Evolutionary conservation across 352 stramenopile genomes (phyloP), one percentile per base, ranked within the genome.

Genomic region (Globisporangium apiculatum): DNA sequence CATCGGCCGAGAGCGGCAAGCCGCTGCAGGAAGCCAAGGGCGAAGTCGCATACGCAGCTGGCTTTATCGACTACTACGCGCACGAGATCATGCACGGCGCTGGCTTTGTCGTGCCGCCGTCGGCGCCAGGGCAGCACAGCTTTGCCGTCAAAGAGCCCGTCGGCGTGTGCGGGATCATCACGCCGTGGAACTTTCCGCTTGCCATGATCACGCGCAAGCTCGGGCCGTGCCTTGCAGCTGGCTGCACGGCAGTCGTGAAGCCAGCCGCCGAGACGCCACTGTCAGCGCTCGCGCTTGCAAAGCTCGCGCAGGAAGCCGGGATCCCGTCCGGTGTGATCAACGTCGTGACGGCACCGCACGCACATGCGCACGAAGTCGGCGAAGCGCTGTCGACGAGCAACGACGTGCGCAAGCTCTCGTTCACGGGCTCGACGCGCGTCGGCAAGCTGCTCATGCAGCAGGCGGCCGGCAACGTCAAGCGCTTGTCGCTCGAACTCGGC

Each of bases 171-270:
- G 92, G 75, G 35, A 86, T 99, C 51, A 95, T 99, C 58, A 98
- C 96, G 52, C 97, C 94, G 14, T 99, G 97, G 97, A 99, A 99
- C 75, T 99, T 99, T 67, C 97, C 97, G 6, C 70, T 97, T 45
- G 96, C 95, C 4, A 99, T 99, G 97, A 97, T 99, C 60, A 98
- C 96, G 36, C 80, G 97, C 15, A 99, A 99, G 71, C 77, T 97
- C 7, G 96, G 75, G 6, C 94, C 95, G 1, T 95, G 95, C 40
- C 68, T 99, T 11, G 87, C 89, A 10, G 89, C 91, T 5, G 97
- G 97, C 15, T 99, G 96, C 70, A 96, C 95, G 3, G 80, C 87
- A 7, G 90, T 99, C 7, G 70, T 99, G 14, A 99, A 99, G 68
- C 97, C 97, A 24, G 87, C 91, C 14, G 96, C 97, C 10, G 73